These are phyloP conservation scores for Suhomyces atakaporum DNA, from an alignment of 1,139 yeast genomes.

Conservation along the genomic window DNA sequence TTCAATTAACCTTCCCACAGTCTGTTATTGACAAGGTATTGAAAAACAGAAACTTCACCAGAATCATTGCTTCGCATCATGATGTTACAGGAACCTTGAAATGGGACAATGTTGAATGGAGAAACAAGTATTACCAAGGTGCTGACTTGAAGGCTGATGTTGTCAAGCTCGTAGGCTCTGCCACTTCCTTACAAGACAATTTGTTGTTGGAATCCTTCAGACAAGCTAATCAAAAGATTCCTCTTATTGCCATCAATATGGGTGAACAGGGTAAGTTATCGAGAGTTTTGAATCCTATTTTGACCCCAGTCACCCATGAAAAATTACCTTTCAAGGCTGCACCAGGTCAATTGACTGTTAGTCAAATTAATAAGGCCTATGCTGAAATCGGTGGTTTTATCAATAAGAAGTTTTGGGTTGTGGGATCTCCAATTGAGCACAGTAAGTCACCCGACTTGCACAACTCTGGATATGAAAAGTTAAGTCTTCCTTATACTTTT, in stretches of 20 bases:
- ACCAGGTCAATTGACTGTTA: constrained; percentile 70
- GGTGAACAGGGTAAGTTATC: constrained; percentile 76
- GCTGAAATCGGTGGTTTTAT: constrained; percentile 63
- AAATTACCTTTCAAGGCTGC: constrained; percentile 67
- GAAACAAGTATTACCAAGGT: constrained; percentile 68
- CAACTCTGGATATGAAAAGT: constrained; percentile 66
- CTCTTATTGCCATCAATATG: constrained; percentile 84
- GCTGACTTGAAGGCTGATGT: constrained; percentile 66
- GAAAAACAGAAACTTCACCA: constrained; percentile 55
- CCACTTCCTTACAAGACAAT: constrained; percentile 66
- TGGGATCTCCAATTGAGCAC: constrained; percentile 81
- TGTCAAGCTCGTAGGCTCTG: constrained; percentile 82
- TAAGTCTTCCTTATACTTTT: constrained; percentile 80
- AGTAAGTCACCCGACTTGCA: constrained; percentile 89
- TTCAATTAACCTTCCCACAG: constrained; percentile 49
- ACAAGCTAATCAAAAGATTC: constrained; percentile 49
- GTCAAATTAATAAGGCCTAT: constrained; percentile 61
- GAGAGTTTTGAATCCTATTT: constrained; percentile 67
- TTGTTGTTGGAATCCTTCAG: constrained; percentile 70
- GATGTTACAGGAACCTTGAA: constrained; percentile 62
- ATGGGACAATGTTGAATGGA: constrained; percentile 79
- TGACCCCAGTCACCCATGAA: constrained; percentile 84
- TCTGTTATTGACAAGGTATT: constrained; percentile 32
- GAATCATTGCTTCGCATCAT: constrained; percentile 80
- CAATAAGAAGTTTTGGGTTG: constrained; percentile 66